phyloP scores from a whole-genome alignment of 768 basidiomycete genomes.

The Tubosaeta brunneosetosa region DNA sequence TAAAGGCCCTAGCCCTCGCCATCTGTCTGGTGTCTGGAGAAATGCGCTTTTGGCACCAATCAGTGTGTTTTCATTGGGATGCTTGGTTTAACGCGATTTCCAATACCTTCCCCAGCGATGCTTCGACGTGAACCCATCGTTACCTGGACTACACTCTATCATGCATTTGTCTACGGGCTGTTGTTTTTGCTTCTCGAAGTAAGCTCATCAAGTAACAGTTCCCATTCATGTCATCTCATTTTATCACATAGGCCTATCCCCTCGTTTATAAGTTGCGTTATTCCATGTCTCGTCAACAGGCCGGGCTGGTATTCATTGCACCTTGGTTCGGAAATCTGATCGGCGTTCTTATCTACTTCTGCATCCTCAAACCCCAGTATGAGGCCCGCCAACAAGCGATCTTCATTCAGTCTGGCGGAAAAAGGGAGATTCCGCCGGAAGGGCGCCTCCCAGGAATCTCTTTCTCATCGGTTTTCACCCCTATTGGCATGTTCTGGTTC shows the following conservation, averaged over 20 bases:
- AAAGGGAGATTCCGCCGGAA: slow-evolving; percentile 23
- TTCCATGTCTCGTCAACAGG: slow-evolving; percentile 22
- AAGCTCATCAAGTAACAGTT: neutral
- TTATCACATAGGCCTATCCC: slow-evolving; percentile 18
- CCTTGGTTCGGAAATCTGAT: slow-evolving; percentile 25
- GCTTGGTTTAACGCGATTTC: neutral
- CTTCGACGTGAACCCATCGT: slow-evolving; percentile 24
- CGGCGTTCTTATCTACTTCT: slow-evolving; percentile 26
- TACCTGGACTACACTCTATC: slow-evolving; percentile 26
- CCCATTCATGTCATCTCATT: neutral
- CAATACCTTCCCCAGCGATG: slow-evolving; percentile 14
- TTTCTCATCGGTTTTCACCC: slow-evolving; percentile 25
- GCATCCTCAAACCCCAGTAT: slow-evolving; percentile 20
- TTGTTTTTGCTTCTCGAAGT: slow-evolving; percentile 30
- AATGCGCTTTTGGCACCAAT: slow-evolving; percentile 22
- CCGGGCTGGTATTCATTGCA: slow-evolving; percentile 22
- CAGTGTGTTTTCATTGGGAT: slow-evolving; percentile 14
- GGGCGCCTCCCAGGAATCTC: slow-evolving; percentile 25
- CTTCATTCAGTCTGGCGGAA: slow-evolving; percentile 16
- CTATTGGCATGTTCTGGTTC: slow-evolving; percentile 28
- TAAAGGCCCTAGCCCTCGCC: no score
- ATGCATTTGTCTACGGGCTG: slow-evolving; percentile 27
- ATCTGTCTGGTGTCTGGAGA: slow-evolving; percentile 12
- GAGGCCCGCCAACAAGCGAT: slow-evolving; percentile 14
- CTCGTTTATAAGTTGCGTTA: slow-evolving; percentile 18